Evolutionary conservation across 176 grass and related monocot genomes (phyloP).

Genomic region (Aegilops bicornis): DNA sequence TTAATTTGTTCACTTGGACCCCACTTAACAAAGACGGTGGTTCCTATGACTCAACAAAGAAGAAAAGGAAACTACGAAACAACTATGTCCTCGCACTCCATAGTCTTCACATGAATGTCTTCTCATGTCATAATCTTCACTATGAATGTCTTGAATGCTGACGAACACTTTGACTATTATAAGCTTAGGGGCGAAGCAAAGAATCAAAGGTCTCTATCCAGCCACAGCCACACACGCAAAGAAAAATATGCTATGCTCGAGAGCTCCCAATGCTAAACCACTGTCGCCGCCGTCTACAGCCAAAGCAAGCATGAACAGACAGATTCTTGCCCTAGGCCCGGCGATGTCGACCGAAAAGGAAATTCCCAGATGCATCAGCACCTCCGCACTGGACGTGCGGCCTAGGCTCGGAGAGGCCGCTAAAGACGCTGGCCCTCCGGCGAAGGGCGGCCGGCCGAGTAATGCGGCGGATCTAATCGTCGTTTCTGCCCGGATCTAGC

Average conservation of each 20-base stretch:
- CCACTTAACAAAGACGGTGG: no score
- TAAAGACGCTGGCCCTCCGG: background rate
- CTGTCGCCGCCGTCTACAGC: background rate
- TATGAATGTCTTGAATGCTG: background rate
- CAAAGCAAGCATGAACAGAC: background rate
- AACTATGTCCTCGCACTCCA: no score
- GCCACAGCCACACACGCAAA: background rate
- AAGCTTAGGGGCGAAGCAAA: background rate
- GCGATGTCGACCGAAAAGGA: background rate
- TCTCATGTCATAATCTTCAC: no score
- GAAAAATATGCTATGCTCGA: background rate
- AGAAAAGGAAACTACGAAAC: no score
- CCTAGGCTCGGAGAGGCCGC: background rate
- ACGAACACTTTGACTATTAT: background rate
- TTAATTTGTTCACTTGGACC: no score
- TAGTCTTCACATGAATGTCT: no score
- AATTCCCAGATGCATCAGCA: no score
- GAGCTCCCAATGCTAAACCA: background rate
- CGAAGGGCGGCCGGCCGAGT: background rate
- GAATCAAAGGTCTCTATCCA: background rate
- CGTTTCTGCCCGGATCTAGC: conserved; percentile 18
- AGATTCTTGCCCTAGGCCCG: background rate
- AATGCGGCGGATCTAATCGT: conserved; percentile 22
- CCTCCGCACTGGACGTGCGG: no score
- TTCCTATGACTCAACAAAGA: no score